Evolutionary conservation across 2,329 filamentous ascomycete genomes (phyloP).

Genomic region (Cytospora piceicola): DNA sequence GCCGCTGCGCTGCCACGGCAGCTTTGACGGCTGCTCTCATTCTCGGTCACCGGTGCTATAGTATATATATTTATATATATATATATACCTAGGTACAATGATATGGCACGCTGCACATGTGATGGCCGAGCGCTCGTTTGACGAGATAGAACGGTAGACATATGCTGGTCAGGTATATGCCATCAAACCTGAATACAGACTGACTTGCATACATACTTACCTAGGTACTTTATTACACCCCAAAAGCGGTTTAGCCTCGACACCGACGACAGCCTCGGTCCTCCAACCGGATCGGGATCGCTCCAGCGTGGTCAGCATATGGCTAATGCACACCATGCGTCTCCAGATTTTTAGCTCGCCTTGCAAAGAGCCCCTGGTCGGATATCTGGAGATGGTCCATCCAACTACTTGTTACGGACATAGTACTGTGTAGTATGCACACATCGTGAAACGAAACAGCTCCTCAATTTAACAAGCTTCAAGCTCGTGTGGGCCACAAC

Average conservation of each 20-base stretch:
- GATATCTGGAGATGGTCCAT: constrained; percentile 9
- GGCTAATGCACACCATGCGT: background rate
- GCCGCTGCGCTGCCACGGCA: background rate
- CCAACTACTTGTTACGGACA: no score
- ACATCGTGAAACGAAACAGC: constrained; percentile 23
- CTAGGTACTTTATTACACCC: no score
- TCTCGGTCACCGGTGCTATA: no score
- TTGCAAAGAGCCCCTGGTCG: constrained; percentile 6
- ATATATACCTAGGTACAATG: no score
- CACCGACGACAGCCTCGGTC: background rate
- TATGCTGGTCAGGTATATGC: no score
- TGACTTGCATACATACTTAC: background rate
- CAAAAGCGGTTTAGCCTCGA: background rate
- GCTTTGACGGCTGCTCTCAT: background rate
- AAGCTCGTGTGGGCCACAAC: constrained; percentile 5
- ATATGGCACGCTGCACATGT: no score
- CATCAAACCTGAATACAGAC: background rate
- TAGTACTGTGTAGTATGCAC: background rate
- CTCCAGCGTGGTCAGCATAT: background rate
- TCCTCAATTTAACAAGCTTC: constrained; percentile 1
- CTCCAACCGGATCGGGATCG: background rate
- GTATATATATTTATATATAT: no score
- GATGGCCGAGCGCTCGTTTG: no score
- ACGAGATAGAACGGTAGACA: no score
- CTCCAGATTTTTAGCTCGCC: constrained; percentile 4